Base-by-base conservation (phyloP, 106 monocot genomes). In the Amphibolis antarctica region DNA sequence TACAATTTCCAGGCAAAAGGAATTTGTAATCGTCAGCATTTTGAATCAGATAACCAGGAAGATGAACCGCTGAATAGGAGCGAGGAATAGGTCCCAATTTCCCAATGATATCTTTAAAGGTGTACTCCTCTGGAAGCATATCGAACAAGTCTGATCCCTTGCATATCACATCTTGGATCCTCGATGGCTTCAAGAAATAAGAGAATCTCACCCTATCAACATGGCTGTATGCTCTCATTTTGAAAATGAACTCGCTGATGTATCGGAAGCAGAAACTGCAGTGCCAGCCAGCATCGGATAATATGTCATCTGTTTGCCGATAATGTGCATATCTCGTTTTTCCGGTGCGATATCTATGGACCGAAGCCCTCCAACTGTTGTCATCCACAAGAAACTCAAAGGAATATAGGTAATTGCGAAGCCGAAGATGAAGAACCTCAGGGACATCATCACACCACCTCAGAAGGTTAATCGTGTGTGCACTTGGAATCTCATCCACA, bases 171-270 rank as follows among this genome's bases (percentile, higher is more conserved):
- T 78, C 78, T 47, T 92, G 92, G 71, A 92, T 85, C 69, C 92
- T 92, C 4, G 67, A 63, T 0, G 68, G 68, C 4, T 68, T 28
- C 30, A 68, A 55, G 25, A 43, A 68, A 22, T 56, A 68, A 3
- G 55, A 57, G 44, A 56, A 84, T 60, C 75, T 81, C 12, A 92
- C 65, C 1, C 92, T 64, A 42, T 92, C 92, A 10, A 80, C 84
- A 66, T 92, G 87, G 63, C 92, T 92, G 65, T 92, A 92, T 0
- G 86, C 92, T 59, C 75, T 87, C 92, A 92, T 92, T 63, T 92
- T 92, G 69, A 92, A 86, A 9, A 74, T 58, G 60, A 92, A 92
- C 43, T 87, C 87, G 12, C 62, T 81, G 14, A 92, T 76, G 29
- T 64, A 21, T 29, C 84, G 81, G 64, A 92, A 92, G 52, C 92